Percentiles rank a stretch among this genome's conserved stretches.
Evolutionary conservation across 805 yeast genomes (phyloP).

Genomic region (Sugiyamaella mastotermitis): DNA sequence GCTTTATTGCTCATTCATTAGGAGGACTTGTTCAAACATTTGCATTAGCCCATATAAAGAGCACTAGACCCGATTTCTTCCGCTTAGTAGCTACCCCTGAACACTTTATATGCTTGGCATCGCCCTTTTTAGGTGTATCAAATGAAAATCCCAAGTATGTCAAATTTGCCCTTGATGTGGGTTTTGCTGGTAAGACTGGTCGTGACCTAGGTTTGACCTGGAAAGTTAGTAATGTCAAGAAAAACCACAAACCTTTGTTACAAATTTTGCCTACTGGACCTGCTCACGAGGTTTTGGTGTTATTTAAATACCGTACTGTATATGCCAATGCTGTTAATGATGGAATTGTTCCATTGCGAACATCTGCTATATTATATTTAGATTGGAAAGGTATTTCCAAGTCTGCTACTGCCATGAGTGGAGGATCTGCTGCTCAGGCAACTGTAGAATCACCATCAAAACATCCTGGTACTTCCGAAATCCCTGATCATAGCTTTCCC

Average conservation of each 20-base stretch:
- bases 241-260: conserved; percentile 53
- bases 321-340: conserved; percentile 90
- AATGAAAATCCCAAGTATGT: conserved; percentile 85
- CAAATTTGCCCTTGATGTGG: conserved; percentile 76
- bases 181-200: conserved; percentile 89
- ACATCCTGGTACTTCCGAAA: not conserved
- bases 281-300: conserved; percentile 54
- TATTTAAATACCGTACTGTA: conserved; percentile 64
- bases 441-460: conserved; percentile 1
- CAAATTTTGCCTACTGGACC: conserved; percentile 73
- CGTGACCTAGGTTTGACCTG: conserved; percentile 72
- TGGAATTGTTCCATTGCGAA: conserved; percentile 92
- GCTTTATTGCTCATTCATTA: conserved; percentile 87
- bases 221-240: conserved; percentile 23
- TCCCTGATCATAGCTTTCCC: conserved; percentile 2
- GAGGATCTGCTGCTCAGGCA: not conserved
- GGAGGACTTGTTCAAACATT: conserved; percentile 92
- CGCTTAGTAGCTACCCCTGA: conserved; percentile 52
- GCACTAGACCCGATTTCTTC: conserved; percentile 64
- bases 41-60: conserved; percentile 73
- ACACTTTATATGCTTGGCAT: conserved; percentile 76
- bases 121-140: conserved; percentile 83
- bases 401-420: conserved; percentile 32
- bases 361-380: conserved; percentile 76
- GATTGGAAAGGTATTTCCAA: conserved; percentile 74